Evolutionary conservation across 176 grass and related monocot species (phyloP).

Genomic region (Carex parvula): DNA sequence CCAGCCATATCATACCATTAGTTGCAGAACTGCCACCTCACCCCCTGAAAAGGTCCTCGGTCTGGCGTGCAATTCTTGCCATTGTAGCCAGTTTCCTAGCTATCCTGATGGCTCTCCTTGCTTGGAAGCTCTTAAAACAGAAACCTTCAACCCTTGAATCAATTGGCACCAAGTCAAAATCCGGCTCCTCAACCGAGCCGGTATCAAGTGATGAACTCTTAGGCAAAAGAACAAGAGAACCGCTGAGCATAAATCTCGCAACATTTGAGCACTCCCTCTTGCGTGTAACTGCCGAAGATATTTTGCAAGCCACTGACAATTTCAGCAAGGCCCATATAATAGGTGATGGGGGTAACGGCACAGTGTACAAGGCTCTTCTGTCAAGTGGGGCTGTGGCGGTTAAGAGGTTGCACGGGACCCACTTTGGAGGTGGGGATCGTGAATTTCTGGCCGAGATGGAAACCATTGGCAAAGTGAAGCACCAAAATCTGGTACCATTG

Average conservation of each 20-base stretch:
- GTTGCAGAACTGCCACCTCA: constrained; percentile 33
- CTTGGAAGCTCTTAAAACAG: constrained; percentile 42
- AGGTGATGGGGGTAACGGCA: constrained; percentile 92
- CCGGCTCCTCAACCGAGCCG: constrained; percentile 48
- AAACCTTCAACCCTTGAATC: constrained; percentile 39
- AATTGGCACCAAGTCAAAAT: constrained; percentile 31
- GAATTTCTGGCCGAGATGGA: constrained; percentile 97
- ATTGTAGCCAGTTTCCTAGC: constrained; percentile 25
- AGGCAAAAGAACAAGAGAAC: constrained; percentile 72
- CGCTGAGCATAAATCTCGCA: constrained; percentile 89
- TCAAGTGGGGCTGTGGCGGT: constrained; percentile 66
- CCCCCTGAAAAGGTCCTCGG: constrained; percentile 28
- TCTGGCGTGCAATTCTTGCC: constrained; percentile 43
- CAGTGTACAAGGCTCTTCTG: constrained; percentile 73
- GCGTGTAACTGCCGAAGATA: constrained; percentile 75
- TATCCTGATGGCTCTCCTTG: constrained; percentile 43
- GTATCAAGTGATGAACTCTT: constrained; percentile 81
- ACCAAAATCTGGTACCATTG: constrained; percentile 80
- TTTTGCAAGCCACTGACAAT: constrained; percentile 85
- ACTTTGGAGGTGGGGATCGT: constrained; percentile 66
- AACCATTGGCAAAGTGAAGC: constrained; percentile 96
- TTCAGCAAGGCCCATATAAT: constrained; percentile 90
- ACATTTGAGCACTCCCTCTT: constrained; percentile 81
- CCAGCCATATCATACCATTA: constrained; percentile 29
- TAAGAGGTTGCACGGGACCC: constrained; percentile 85